Conservation (phyloP, 768 basidiomycete species). For the Ramaria sp. region DNA sequence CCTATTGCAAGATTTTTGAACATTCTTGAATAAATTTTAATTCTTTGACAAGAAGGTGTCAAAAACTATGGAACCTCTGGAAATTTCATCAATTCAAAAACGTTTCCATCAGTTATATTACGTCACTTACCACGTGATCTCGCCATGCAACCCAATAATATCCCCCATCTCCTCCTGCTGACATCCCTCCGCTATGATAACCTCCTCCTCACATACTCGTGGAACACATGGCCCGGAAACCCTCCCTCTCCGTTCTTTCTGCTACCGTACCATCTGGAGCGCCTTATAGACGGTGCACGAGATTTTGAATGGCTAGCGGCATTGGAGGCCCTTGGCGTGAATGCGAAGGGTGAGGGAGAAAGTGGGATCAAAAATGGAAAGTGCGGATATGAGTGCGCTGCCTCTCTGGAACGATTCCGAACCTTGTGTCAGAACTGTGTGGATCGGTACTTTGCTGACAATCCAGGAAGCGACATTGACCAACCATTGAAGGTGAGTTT, state of each 20-base stretch:
- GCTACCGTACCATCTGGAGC: constrained; percentile 47
- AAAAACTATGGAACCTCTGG: no score
- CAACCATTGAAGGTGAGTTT: constrained; percentile 1
- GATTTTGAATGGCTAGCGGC: constrained; percentile 40
- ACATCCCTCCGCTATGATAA: constrained; percentile 53
- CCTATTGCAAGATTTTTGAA: no score
- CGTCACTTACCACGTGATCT: no score
- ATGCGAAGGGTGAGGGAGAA: no score
- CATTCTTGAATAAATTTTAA: no score
- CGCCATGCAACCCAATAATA: no score
- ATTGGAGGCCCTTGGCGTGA: constrained; percentile 19
- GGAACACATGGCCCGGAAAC: constrained; percentile 46
- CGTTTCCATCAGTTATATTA: no score
- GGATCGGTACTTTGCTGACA: background rate
- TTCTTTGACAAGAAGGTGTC: no score
- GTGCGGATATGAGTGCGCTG: constrained; percentile 14
- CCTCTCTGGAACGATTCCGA: constrained; percentile 22
- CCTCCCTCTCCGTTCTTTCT: constrained; percentile 50
- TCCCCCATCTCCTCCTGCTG: no score
- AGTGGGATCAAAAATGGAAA: background rate
- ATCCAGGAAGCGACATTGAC: background rate
- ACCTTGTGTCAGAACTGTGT: constrained; percentile 36
- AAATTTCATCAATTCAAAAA: no score
- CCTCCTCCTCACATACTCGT: constrained; percentile 29
- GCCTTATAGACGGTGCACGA: constrained; percentile 40